A percentile compares a stretch with the other conserved stretches of the same genome.
These are phyloP conservation scores for Tylopilus orsonianus DNA, from an alignment of 1,284 basidiomycete species.

Conservation along the genomic window DNA sequence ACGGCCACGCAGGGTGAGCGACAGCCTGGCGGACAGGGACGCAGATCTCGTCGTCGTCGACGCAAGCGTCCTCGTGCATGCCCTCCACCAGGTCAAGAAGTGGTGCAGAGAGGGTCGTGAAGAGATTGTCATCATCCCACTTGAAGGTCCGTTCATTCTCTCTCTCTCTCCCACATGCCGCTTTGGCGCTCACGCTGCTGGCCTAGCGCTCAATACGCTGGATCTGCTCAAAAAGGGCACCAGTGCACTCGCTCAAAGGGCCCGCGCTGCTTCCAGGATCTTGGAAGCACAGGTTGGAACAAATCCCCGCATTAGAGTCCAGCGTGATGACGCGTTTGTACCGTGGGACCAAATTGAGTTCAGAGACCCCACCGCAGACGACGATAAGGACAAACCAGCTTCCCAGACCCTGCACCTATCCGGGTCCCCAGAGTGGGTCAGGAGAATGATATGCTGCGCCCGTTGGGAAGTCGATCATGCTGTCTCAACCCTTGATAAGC, in stretches of 20 bases:
- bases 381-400: slow-evolving; percentile 27
- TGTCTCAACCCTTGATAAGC: slow-evolving; percentile 26
- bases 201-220: slow-evolving; percentile 82
- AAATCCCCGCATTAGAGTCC: slow-evolving; percentile 74
- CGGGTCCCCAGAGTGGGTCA: slow-evolving; percentile 74
- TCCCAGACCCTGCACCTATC: slow-evolving; percentile 28
- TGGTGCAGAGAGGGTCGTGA: slow-evolving; percentile 74
- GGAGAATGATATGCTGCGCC: slow-evolving; percentile 76
- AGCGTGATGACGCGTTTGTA: slow-evolving; percentile 76
- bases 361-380: slow-evolving; percentile 28
- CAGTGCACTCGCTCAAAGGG: slow-evolving; percentile 73
- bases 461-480: slow-evolving; percentile 64
- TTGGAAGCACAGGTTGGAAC: slow-evolving; percentile 80
- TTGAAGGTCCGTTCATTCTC: slow-evolving; percentile 66
- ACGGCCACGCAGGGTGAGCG: slow-evolving; percentile 37
- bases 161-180: background rate
- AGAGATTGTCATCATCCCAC: slow-evolving; percentile 77
- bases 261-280: slow-evolving; percentile 78
- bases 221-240: slow-evolving; percentile 92
- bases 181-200: slow-evolving; percentile 14
- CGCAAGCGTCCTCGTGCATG: slow-evolving; percentile 84
- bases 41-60: slow-evolving; percentile 81
- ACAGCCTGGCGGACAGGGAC: slow-evolving; percentile 47
- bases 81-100: slow-evolving; percentile 75
- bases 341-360: slow-evolving; percentile 71